Evolutionary conservation across 2,329 filamentous ascomycete genomes (phyloP), one percentile per base, ranked within the genome.

Genomic region (Phaeosphaeria sp.): DNA sequence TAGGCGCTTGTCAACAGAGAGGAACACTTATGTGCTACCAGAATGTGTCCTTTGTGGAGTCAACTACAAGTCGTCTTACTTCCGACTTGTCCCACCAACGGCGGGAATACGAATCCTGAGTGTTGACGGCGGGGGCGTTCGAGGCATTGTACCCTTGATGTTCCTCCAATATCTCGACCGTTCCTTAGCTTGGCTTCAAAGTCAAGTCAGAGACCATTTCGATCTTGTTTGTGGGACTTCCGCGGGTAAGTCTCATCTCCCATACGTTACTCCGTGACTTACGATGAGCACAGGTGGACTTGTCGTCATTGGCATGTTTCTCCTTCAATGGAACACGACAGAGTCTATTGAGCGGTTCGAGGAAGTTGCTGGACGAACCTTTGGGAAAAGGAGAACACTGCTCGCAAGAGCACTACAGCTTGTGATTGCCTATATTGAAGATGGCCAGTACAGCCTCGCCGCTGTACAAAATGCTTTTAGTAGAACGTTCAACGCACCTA

Each of bases 61-160:
- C 8, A 44, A 67, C 18, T n/a, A 56, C 7, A 53, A 51, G 24
- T 49, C 46, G 13, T 30, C 25, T 44, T 57, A 9, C 65, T 59
- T 56, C 39, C 21, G 59, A 17, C 55, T 78, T 5, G 63, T 76
- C 11, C 76, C 76, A 11, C 64, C 68, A 11, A 78, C 75, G 6
- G 67, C 72, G 25, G 66, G 73, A 15, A 56, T 75, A 13, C 55
- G 74, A 36, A 59, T 79, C 18, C 57, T 79, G 8, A 70, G 69
- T 53, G 66, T 80, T 55, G 76, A 80, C 65, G 75, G 75, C 13
- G 75, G 76, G 9, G 68, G 71, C 2, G 50, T 70, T 11, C 56
- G 66, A 43, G 66, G 69, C 0, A 59, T 74, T n/a, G 60, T 72
- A 20, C 67, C 65, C 11, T 55, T 74, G 25, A 49, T 50, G 5